Conservation (phyloP, 768 basidiomycete genomes). For the Phanerochaete sordida region DNA sequence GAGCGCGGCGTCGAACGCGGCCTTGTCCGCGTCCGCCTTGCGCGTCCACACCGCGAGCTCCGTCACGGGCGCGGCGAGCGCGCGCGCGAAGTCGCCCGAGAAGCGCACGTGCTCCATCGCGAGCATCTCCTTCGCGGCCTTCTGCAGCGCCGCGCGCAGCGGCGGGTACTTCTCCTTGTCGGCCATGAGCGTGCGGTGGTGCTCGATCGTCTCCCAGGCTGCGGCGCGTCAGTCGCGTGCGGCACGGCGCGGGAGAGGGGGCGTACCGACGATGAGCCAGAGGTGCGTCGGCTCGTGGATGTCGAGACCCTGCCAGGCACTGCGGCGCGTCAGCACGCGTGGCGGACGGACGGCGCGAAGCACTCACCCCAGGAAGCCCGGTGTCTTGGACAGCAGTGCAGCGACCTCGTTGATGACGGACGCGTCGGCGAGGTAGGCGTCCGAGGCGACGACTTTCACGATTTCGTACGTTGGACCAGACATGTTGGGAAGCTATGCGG, state of each 20-base stretch:
- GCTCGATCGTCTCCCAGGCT: no score
- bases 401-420: conserved; percentile 11
- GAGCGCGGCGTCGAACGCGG: background rate
- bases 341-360: no score
- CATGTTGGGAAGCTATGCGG: background rate
- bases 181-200: background rate
- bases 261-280: no score
- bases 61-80: conserved; percentile 12
- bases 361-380: conserved; percentile 1
- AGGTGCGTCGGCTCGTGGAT: conserved; percentile 16
- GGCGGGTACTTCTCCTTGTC: no score
- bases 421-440: conserved; percentile 14
- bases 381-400: conserved; percentile 12
- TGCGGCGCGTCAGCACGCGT: background rate
- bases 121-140: no score
- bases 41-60: conserved; percentile 11
- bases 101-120: no score
- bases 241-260: no score
- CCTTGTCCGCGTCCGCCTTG: background rate
- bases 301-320: conserved; percentile 15
- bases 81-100: background rate
- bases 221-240: no score
- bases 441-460: conserved; percentile 3
- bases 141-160: no score
- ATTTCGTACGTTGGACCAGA: background rate